phyloP scores from a whole-genome alignment of 805 yeast genomes.

The Hanseniaspora osmophila region DNA sequence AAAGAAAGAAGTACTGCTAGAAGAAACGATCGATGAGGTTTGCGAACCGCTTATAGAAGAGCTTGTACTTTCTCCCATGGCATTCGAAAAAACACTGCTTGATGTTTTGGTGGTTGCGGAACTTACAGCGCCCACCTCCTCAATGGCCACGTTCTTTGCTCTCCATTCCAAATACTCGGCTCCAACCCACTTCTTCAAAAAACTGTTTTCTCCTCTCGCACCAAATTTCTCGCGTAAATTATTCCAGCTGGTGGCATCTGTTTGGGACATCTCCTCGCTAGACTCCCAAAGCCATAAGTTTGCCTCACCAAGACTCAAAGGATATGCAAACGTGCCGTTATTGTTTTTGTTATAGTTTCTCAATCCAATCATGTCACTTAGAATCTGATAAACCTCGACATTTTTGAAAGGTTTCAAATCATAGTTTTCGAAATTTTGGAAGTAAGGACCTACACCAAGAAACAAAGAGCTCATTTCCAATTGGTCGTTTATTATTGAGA shows the following conservation, averaged over 20 bases:
- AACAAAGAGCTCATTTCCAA: constrained; percentile 75
- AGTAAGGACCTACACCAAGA: constrained; percentile 70
- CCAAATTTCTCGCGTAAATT: neutral
- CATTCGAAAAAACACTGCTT: too few relatives aligned
- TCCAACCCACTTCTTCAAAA: neutral
- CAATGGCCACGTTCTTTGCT: too few relatives aligned
- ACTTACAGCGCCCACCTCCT: too few relatives aligned
- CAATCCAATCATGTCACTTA: constrained; percentile 49
- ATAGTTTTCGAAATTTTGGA: constrained; percentile 21
- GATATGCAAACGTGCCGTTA: constrained; percentile 33
- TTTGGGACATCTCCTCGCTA: constrained; percentile 33
- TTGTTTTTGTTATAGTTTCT: constrained; percentile 35
- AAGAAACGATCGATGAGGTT: neutral
- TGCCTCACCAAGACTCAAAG: constrained; percentile 12
- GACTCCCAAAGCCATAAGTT: constrained; percentile 21
- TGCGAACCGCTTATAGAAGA: too few relatives aligned
- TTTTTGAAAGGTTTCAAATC: constrained; percentile 50
- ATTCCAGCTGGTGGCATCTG: neutral
- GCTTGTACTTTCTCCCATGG: too few relatives aligned
- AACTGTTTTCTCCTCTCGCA: constrained; percentile 1
- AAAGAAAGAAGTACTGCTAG: neutral
- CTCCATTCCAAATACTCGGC: too few relatives aligned
- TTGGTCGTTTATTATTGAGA: constrained; percentile 26
- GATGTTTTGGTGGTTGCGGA: too few relatives aligned
- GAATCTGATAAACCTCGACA: constrained; percentile 55